Conservation (phyloP, 1,284 basidiomycete species). For the Trametes versicolor region DNA sequence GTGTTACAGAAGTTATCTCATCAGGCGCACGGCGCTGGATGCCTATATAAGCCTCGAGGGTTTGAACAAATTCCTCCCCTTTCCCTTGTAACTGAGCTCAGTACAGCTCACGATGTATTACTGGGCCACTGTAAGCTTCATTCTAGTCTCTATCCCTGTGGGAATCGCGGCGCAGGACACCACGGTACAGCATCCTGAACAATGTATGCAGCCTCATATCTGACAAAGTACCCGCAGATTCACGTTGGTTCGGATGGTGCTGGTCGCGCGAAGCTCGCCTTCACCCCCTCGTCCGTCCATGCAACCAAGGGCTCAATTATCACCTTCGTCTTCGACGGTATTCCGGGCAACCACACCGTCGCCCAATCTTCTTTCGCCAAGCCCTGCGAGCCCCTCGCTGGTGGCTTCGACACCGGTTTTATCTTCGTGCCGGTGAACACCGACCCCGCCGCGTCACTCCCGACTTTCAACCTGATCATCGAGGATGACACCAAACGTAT, state of each 20-base stretch:
- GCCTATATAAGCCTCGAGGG: too few species aligned
- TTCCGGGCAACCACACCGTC: slow-evolving; percentile 61
- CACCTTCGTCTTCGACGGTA: slow-evolving; percentile 58
- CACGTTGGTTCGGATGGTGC: slow-evolving; percentile 45
- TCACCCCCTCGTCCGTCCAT: slow-evolving; percentile 53
- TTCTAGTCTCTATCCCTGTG: slow-evolving; percentile 34
- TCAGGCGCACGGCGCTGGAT: too few species aligned
- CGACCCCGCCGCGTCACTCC: slow-evolving; percentile 35
- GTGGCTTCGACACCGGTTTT: slow-evolving; percentile 63
- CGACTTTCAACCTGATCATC: slow-evolving; percentile 50
- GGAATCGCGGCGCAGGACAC: slow-evolving; percentile 35
- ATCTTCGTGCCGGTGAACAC: slow-evolving; percentile 40
- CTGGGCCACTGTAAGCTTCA: slow-evolving; percentile 10
- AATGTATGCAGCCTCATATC: too few species aligned
- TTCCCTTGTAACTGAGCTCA: too few species aligned
- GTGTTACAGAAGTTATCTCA: too few species aligned
- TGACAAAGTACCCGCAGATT: slow-evolving; percentile 19
- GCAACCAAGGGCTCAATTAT: slow-evolving; percentile 56
- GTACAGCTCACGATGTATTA: slow-evolving; percentile 26
- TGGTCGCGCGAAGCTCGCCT: slow-evolving; percentile 51
- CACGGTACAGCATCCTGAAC: neutral
- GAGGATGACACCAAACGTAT: neutral
- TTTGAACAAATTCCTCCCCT: too few species aligned
- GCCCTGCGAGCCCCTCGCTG: slow-evolving; percentile 54
- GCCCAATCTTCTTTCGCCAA: slow-evolving; percentile 58